Conservation (phyloP, 352 stramenopile genomes). For the Phytophthora cajani region DNA sequence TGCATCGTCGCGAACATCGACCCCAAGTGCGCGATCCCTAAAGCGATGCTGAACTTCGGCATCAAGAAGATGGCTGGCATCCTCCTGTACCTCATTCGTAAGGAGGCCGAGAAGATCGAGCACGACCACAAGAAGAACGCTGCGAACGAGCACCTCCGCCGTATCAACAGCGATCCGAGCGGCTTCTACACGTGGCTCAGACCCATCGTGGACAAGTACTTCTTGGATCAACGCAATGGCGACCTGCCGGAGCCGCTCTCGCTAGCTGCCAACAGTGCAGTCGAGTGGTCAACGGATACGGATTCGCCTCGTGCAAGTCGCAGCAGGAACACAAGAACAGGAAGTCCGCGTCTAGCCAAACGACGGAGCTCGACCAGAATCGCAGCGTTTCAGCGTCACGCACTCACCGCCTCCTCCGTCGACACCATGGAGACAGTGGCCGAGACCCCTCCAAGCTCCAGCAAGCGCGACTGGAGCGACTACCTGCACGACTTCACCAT, state of each 20-base stretch:
- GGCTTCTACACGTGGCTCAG: constrained; percentile 80
- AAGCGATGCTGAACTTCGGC: constrained; percentile 76
- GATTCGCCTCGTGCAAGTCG: constrained; percentile 10
- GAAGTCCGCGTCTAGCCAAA: constrained; percentile 29
- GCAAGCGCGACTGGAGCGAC: constrained; percentile 46
- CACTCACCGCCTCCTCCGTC: constrained; percentile 6
- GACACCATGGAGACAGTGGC: constrained; percentile 1
- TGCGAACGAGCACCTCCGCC: constrained; percentile 61
- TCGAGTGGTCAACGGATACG: constrained; percentile 16
- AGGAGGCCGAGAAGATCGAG: constrained; percentile 84
- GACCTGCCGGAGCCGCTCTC: constrained; percentile 42
- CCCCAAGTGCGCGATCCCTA: constrained; percentile 77
- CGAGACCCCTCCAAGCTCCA: constrained; percentile 3
- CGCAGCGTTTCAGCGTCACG: constrained; percentile 42
- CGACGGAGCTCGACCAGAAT: constrained; percentile 38
- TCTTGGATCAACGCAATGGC: constrained; percentile 51
- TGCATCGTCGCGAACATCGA: constrained; percentile 86
- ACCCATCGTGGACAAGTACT: constrained; percentile 73
- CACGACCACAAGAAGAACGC: constrained; percentile 47
- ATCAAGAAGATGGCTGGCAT: constrained; percentile 87
- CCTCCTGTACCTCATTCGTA: constrained; percentile 75
- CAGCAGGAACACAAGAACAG: constrained; percentile 22
- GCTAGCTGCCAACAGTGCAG: constrained; percentile 11
- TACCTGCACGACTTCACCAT: constrained; percentile 77
- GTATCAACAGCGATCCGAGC: constrained; percentile 73